Evolutionary conservation across 768 basidiomycete genomes (phyloP), one percentile per base, ranked within the genome.

Genomic region (Amanita muscaria): DNA sequence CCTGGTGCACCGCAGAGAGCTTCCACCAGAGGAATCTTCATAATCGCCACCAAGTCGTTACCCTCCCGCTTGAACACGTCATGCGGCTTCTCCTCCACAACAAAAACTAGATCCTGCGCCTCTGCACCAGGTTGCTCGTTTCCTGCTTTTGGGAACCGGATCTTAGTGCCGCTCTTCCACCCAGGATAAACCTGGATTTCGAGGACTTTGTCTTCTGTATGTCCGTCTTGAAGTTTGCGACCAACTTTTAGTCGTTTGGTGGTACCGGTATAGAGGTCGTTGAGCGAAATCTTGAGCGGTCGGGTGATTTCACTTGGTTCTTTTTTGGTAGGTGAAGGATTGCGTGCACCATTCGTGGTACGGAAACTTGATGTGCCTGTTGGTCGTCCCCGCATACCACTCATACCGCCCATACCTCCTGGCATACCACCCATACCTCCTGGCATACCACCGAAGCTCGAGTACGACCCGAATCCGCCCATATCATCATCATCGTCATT

Each of bases 121-220:
- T 83, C 83, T 9, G 84, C 83, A 25, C 49, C 27, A 0, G 66
- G 58, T 41, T 73, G 70, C 55, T 92, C 90, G 61, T 97, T 92
- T 2, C 90, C 90, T 8, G 88, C 83, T 16, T 77, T 76, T 0
- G 87, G 78, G 64, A 93, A 97, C 32, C 88, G 80, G 48, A 98
- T 76, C 66, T 94, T 96, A 14, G 94, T 97, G 0, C 94, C 94
- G 49, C 79, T 78, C 73, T 97, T 97, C 92, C 92, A 98, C 1
- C 94, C 94, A 0, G 93, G 89, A 51, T 75, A 73, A 18, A 89
- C 72, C 25, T 74, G 68, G 55, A 90, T 81, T 55, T 90, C 88
- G 42, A 90, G 77, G 5, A 88, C 77, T 60, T 88, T 89, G 51
- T 92, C 88, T 62, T 96, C 89, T 14, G 79, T 80, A 14, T 69